A percentile compares a stretch with the other conserved stretches of the same genome.
Conservation (phyloP, 768 basidiomycete species). For the Naganishia randhawae region DNA sequence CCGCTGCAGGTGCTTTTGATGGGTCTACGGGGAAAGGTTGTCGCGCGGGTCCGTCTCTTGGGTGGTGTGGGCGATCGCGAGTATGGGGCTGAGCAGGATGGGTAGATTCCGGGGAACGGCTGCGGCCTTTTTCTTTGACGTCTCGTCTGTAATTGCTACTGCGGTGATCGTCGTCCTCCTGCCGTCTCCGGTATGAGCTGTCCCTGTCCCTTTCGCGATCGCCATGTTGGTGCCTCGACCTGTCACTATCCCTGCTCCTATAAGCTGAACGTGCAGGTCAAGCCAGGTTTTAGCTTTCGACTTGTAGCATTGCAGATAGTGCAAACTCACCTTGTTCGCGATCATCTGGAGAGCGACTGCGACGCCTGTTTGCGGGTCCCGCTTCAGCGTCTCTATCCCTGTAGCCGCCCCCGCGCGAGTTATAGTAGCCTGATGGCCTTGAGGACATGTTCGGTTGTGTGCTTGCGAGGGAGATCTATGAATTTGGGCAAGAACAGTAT, state of each 20-base stretch:
- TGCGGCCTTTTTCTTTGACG: slow-evolving; percentile 2
- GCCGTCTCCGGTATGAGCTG: slow-evolving; percentile 3
- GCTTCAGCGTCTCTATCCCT: slow-evolving; percentile 12
- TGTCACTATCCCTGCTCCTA: slow-evolving; percentile 16
- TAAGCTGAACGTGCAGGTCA: neutral
- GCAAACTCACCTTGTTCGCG: slow-evolving; percentile 4
- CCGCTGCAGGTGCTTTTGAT: neutral
- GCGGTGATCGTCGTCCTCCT: neutral
- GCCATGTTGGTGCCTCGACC: neutral
- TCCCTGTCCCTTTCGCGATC: slow-evolving; percentile 22
- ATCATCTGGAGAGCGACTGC: slow-evolving; percentile 11
- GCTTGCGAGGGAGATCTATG: neutral
- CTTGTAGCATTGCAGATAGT: neutral
- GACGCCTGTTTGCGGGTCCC: neutral
- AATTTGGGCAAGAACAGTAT: neutral
- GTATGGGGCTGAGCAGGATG: slow-evolving; percentile 6
- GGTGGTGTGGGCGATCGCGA: slow-evolving; percentile 21
- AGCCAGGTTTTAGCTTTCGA: neutral
- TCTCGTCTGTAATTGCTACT: neutral
- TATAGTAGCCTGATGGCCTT: slow-evolving; percentile 12
- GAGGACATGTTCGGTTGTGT: neutral
- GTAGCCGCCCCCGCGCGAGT: slow-evolving; percentile 17
- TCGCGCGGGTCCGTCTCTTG: slow-evolving; percentile 1
- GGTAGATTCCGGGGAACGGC: neutral
- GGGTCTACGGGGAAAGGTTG: neutral